These are phyloP conservation scores for Coniferiporia weirii DNA, from an alignment of 1,284 basidiomycete species.

Conservation along the genomic window DNA sequence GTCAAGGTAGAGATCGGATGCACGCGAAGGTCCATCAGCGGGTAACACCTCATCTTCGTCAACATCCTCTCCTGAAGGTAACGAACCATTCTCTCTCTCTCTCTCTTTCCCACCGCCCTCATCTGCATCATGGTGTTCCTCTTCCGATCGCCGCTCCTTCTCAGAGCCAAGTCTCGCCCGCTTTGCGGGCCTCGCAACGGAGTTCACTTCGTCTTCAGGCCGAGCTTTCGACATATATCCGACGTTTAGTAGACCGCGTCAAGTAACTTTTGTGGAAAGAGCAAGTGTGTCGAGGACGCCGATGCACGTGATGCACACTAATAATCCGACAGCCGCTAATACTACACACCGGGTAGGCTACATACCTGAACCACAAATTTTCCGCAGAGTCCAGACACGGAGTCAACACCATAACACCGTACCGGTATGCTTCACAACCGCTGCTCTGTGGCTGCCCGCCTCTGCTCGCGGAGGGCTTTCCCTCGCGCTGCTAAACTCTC, in stretches of 20 bases:
- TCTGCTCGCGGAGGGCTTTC: not conserved
- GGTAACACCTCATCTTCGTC: conserved; percentile 42
- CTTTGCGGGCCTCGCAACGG: conserved; percentile 37
- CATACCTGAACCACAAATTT: too few relatives aligned
- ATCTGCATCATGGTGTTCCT: conserved; percentile 16
- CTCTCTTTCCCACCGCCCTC: conserved; percentile 4
- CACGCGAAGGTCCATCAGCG: conserved; percentile 42
- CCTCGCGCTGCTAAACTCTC: conserved; percentile 2
- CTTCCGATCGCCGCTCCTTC: not conserved
- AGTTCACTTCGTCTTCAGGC: not conserved
- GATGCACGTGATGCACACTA: not conserved
- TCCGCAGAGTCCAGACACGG: not conserved
- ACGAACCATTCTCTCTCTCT: conserved; percentile 20
- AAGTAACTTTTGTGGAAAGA: not conserved
- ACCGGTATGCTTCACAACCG: conserved; percentile 1
- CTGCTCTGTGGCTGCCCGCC: not conserved
- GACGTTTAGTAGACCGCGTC: not conserved
- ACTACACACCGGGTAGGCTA: too few relatives aligned
- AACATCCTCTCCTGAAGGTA: conserved; percentile 48
- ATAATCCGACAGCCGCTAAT: too few relatives aligned
- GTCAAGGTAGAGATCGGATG: conserved; percentile 92
- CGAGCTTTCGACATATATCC: not conserved
- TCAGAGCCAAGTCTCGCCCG: conserved; percentile 31
- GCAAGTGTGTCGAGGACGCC: not conserved
- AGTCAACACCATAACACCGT: not conserved